Percentiles rank a stretch among this genome's conserved stretches.
Conservation (phyloP, 257 asterid species). For the Fraxinus americana region DNA sequence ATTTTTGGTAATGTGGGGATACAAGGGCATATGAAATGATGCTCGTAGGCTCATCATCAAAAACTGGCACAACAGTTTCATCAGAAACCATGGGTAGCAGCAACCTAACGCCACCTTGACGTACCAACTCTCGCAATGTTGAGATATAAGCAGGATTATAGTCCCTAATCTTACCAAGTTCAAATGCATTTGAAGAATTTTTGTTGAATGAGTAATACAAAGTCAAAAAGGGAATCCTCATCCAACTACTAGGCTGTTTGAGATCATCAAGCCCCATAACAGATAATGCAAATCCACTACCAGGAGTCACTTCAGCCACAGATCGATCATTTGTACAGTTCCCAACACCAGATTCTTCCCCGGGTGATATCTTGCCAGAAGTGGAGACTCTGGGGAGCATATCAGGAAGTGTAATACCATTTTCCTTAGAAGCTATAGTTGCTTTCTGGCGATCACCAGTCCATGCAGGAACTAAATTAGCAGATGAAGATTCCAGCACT, state of each 20-base stretch:
- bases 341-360: constrained; percentile 30
- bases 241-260: constrained; percentile 54
- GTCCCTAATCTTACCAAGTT: constrained; percentile 44
- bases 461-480: constrained; percentile 60
- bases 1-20: constrained; percentile 52
- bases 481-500: constrained; percentile 50
- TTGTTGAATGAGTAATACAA: constrained; percentile 43
- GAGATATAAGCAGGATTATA: constrained; percentile 57
- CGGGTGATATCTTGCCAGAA: constrained; percentile 25
- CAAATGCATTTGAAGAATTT: constrained; percentile 37
- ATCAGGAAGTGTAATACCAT: constrained; percentile 31
- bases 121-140: constrained; percentile 54
- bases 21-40: constrained; percentile 61
- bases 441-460: constrained; percentile 51
- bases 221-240: constrained; percentile 44
- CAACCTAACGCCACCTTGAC: constrained; percentile 58
- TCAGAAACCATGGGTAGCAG: constrained; percentile 54
- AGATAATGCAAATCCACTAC: constrained; percentile 32
- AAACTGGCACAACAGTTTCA: constrained; percentile 60
- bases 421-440: constrained; percentile 25
- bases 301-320: constrained; percentile 28
- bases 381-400: constrained; percentile 29
- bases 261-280: constrained; percentile 35
- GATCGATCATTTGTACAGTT: constrained; percentile 28
- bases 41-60: constrained; percentile 84